A percentile compares a stretch with the other conserved stretches of the same genome.
These are phyloP conservation scores for Cenchrus americanus DNA, from an alignment of 176 grass and related monocot genomes.

Conservation along the genomic window DNA sequence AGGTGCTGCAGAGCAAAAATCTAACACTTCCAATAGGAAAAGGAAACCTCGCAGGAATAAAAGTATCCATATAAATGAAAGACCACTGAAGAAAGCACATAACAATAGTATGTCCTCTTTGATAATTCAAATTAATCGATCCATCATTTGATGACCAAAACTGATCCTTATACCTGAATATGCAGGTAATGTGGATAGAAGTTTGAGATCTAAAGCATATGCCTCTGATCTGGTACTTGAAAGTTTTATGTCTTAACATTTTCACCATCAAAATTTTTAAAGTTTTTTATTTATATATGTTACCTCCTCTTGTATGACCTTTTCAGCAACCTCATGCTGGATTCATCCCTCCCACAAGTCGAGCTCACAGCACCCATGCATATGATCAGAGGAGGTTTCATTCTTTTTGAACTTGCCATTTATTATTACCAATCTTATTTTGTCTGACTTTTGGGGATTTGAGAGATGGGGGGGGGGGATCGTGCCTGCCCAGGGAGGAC, in stretches of 20 bases:
- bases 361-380: slow-evolving; percentile 28
- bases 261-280: slow-evolving; percentile 19
- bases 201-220: slow-evolving; percentile 57
- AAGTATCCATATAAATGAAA: slow-evolving; percentile 37
- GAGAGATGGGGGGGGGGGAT: background rate
- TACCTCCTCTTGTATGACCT: slow-evolving; percentile 14
- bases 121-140: slow-evolving; percentile 16
- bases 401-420: slow-evolving; percentile 1
- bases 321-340: slow-evolving; percentile 76
- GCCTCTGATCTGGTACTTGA: slow-evolving; percentile 60
- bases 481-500: background rate
- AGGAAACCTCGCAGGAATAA: slow-evolving; percentile 34
- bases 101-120: slow-evolving; percentile 44
- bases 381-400: slow-evolving; percentile 54
- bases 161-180: slow-evolving; percentile 34
- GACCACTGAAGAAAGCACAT: slow-evolving; percentile 53
- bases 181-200: slow-evolving; percentile 45
- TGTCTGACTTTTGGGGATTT: background rate
- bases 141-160: slow-evolving; percentile 4
- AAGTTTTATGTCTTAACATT: slow-evolving; percentile 26
- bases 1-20: slow-evolving; percentile 28
- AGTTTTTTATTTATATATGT: slow-evolving; percentile 17
- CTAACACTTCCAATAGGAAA: slow-evolving; percentile 50
- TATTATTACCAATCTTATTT: background rate
- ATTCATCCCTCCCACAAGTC: slow-evolving; percentile 53